Base-by-base conservation (phyloP, 805 yeast species). In the Metschnikowia proteae region DNA sequence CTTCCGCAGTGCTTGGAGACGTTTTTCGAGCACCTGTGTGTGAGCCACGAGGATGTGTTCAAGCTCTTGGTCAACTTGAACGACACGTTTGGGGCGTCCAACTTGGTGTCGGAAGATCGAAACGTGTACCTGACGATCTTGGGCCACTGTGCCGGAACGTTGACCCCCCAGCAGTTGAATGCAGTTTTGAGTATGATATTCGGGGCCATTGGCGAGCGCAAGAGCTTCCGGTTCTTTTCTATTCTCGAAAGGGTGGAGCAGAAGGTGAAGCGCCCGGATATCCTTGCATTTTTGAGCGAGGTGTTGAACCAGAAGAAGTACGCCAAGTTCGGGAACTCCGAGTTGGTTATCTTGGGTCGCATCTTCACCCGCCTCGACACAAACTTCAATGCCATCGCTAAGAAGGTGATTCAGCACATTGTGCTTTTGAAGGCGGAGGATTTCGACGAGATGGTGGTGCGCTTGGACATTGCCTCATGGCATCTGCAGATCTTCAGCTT, bases 361-460 rank as follows among this genome's bases (percentile, higher is more conserved):
- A 48, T 66, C 27, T 67, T 62, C 37, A 48, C 53, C 27, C 33
- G 42, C n/a, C 32, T 61, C 8, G 43, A 54, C 2, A 43, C 42
- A 2, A 60, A 60, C 17, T 71, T 55, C 47, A 64, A 59, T 27
- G 40, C 48, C 0, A 58, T 68, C 40, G 71, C 67, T 6, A 73
- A 72, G 47, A 58, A 53, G 40, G 52, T 71, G 3, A 60, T 73
- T 25, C 75, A 71, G 51, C 61, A 61, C 27, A 56, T 68, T 13
- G 70, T 68, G 13, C 54, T 63, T 17, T 47, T 62, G 30, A 62
- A 64, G 25, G 53, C 57, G 2, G 66, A 61, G 1, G 69, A 63
- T 10, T 62, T 67, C 42, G 62, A 55, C 11, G 47, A 48, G 7
- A 46, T 59, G 26, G 52, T 67, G 26, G 46, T 45, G 1, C 17